Conservation (phyloP, 2,329 filamentous ascomycete genomes). For the Arthrobotrys entomopaga region DNA sequence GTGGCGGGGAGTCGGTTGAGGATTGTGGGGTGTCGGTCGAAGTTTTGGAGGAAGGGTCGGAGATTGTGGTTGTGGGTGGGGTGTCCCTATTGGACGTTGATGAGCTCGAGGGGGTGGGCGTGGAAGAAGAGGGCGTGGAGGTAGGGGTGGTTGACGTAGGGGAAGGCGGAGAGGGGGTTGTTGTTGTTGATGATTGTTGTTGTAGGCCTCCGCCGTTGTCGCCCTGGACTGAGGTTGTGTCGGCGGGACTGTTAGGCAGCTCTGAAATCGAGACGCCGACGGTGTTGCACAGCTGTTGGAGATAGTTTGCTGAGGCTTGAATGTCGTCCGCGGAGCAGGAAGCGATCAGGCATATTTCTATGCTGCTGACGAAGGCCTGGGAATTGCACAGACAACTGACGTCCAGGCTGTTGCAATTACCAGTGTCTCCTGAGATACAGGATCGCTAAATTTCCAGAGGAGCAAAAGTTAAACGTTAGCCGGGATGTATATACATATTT, state of each 20-base stretch:
- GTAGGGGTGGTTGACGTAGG: no score
- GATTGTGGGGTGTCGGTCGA: neutral
- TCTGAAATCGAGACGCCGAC: neutral
- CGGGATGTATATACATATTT: no score
- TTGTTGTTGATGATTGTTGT: neutral
- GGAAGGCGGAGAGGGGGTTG: no score
- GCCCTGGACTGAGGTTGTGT: neutral
- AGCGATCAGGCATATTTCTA: neutral
- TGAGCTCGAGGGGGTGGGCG: neutral
- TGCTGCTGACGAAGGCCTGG: neutral
- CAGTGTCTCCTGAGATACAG: neutral
- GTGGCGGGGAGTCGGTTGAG: neutral
- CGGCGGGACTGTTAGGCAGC: neutral
- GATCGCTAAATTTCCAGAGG: constrained; percentile 1
- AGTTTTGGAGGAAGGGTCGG: neutral
- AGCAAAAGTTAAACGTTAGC: neutral
- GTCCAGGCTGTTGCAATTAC: neutral
- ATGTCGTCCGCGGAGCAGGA: neutral
- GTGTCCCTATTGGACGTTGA: neutral
- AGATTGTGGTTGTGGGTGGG: neutral
- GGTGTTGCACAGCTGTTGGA: neutral
- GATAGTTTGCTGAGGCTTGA: neutral
- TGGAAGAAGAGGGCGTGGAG: neutral
- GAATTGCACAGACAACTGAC: neutral
- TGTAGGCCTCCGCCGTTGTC: neutral